Conservation (phyloP, 1,284 basidiomycete genomes). For the Cutaneotrichosporon mucoides region DNA sequence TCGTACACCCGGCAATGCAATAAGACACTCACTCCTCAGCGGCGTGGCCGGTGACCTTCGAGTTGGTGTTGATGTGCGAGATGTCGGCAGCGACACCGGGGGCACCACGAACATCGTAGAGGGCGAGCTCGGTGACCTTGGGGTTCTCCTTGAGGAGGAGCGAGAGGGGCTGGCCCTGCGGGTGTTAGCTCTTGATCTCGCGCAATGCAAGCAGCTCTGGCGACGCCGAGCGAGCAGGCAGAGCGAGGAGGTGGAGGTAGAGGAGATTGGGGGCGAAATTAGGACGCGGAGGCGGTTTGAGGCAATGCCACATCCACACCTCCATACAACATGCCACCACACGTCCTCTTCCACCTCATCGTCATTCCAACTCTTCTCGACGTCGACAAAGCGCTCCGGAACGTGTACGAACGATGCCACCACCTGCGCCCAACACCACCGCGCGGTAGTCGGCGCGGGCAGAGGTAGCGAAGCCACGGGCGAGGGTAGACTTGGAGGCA, state of each 20-base stretch:
- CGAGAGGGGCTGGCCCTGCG: slow-evolving; percentile 75
- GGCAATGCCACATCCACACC: too few relatives aligned
- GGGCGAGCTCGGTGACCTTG: slow-evolving; percentile 73
- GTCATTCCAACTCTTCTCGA: too few relatives aligned
- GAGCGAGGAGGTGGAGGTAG: too few relatives aligned
- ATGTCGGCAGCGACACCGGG: slow-evolving; percentile 95
- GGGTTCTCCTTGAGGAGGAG: slow-evolving; percentile 84
- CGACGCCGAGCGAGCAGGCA: neutral
- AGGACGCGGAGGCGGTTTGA: too few relatives aligned
- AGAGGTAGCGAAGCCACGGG: slow-evolving; percentile 47
- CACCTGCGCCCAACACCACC: slow-evolving; percentile 49
- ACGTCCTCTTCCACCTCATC: too few relatives aligned
- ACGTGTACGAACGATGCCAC: slow-evolving; percentile 57
- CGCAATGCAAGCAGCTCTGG: neutral
- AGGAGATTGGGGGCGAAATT: too few relatives aligned
- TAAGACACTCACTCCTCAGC: slow-evolving; percentile 46
- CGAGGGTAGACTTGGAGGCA: slow-evolving; percentile 28
- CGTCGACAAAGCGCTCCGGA: too few relatives aligned
- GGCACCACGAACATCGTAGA: slow-evolving; percentile 96
- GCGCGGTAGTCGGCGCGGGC: slow-evolving; percentile 45
- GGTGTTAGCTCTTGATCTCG: slow-evolving; percentile 1
- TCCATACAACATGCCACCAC: too few relatives aligned
- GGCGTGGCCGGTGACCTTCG: slow-evolving; percentile 61
- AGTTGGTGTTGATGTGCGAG: slow-evolving; percentile 68
- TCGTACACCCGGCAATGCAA: too few relatives aligned